Evolutionary conservation across 331 rosid genomes (phyloP), one percentile per base, ranked within the genome.

Genomic region (Cydonia oblonga): DNA sequence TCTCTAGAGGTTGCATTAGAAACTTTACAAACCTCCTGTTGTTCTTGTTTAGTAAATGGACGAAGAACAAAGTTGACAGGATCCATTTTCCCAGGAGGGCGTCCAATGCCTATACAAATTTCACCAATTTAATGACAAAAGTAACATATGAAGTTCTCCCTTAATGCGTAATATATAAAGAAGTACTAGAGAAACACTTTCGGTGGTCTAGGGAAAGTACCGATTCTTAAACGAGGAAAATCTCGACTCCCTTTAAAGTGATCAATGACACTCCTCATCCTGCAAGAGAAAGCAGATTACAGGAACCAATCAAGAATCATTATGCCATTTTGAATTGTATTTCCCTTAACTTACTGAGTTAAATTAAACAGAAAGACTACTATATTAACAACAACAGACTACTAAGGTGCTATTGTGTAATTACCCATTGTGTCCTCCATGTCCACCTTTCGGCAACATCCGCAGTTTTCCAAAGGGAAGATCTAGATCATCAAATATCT

Each of bases 361-460:
- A 20, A 32, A 30, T 35, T 18, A 10, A 64, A 70, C 40, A 76
- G 30, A 35, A 35, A 35, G 9, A 35, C 42, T 35, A 9, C 42
- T 9, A 35, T 35, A 35, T 35, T 35, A 35, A 1, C 42, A 35
- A 35, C 42, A 35, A 64, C 10, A 19, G 16, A 52, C 51, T 38
- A 56, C 49, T 61, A 73, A 15, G 18, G 66, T 16, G 69, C 72
- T 70, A 62, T 20, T 25, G 73, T 64, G 25, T 65, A 70, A 60
- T 80, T 84, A 91, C 97, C 99, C 97, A 61, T 91, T 91, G 54
- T 91, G 99, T 68, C 99, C 99, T 88, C 99, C 97, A 67, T 91
- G 98, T 52, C 98, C 97, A 38, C 98, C 98, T 84, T 93, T 95
- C 28, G 99, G 99, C 84, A 88, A 83, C 69, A 95, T 74, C 83